Evolutionary conservation across 1,139 yeast genomes (phyloP), one percentile per base, ranked within the genome.

Genomic region (Protomyces inundatus): DNA sequence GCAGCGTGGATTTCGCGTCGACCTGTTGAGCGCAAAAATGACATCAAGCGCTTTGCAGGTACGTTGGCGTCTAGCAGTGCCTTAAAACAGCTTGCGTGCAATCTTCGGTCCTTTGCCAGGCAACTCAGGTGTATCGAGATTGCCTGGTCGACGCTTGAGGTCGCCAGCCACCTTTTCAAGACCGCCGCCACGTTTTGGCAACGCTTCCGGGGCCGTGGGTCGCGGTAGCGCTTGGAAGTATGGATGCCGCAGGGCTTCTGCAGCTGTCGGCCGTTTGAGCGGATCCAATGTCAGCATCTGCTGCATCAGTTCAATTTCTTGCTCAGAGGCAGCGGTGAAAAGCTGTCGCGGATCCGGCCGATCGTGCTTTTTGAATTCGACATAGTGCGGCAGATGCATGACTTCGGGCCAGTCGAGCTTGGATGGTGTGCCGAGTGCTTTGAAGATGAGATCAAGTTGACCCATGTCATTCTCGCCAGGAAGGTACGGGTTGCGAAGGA

Each of bases 381-480:
- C 64, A 30, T 89, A 93, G 46, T 84, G 79, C 0, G 96, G 95
- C 64, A 93, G 79, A 66, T 83, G 80, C 0, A 91, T 83, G 1
- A 93, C 95, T 59, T 90, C 90, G 0, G 97, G 96, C 99, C 99
- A 93, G 1, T 80, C 84, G 54, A 82, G 85, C 70, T 91, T 97
- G 0, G 96, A 88, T 2, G 99, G 98, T 0, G 98, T 90, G 0
- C 99, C 99, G 68, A 91, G 77, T 0, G 98, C 98, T 70, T 90
- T 83, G 73, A 93, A 91, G 0, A 98, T 93, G 10, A 90, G 88
- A 65, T 87, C 95, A 51, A 91, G 77, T 73, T 93, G 99, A 71
- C 91, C 96, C 0, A 84, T 76, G 74, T 93, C 98, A 69, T 89
- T 93, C 69, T 83, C 84, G 0, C 98, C 98, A 0, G 99, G 96